Percentiles rank a stretch among this genome's conserved stretches.
phyloP scores from a whole-genome alignment of 1,139 yeast species.

The Geotrichum macrosporum region DNA sequence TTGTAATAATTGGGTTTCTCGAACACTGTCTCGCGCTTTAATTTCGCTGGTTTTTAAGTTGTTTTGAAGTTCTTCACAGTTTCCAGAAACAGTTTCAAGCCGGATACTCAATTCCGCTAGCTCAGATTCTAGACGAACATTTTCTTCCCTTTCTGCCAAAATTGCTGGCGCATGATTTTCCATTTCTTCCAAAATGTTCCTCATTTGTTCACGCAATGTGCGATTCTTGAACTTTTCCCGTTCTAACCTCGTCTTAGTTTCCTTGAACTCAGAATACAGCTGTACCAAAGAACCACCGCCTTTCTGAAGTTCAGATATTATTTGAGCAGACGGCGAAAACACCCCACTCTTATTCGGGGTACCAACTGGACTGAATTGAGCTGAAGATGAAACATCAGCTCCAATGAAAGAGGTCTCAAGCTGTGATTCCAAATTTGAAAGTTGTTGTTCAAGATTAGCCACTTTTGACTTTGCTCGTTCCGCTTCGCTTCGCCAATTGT shows the following conservation, averaged over 20 bases:
- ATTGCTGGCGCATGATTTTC: conserved; percentile 78
- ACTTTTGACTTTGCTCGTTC: conserved; percentile 32
- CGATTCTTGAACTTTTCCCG: conserved; percentile 71
- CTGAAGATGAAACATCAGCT: conserved; percentile 19
- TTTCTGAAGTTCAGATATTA: conserved; percentile 47
- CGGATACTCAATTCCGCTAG: conserved; percentile 49
- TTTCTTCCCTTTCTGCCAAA: conserved; percentile 59
- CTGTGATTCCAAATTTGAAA: conserved; percentile 34
- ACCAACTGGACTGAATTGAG: conserved; percentile 22
- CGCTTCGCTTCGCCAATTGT: conserved; percentile 34
- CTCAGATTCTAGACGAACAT: conserved; percentile 47
- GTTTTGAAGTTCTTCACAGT: conserved; percentile 39
- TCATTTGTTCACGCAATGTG: conserved; percentile 64
- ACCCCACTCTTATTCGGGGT: conserved; percentile 27
- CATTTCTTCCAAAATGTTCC: conserved; percentile 66
- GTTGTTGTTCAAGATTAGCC: conserved; percentile 32
- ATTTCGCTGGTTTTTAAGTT: conserved; percentile 31
- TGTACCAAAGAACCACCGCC: conserved; percentile 63
- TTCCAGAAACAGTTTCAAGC: conserved; percentile 46
- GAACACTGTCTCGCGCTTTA: conserved; percentile 30
- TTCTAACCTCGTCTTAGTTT: conserved; percentile 59
- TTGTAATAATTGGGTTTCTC: conserved; percentile 41
- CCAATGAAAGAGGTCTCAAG: conserved; percentile 31
- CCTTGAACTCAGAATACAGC: conserved; percentile 60
- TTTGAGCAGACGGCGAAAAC: conserved; percentile 44